phyloP scores from a whole-genome alignment of 192 early-diverging fungal species.

The Dissophora ornata region DNA sequence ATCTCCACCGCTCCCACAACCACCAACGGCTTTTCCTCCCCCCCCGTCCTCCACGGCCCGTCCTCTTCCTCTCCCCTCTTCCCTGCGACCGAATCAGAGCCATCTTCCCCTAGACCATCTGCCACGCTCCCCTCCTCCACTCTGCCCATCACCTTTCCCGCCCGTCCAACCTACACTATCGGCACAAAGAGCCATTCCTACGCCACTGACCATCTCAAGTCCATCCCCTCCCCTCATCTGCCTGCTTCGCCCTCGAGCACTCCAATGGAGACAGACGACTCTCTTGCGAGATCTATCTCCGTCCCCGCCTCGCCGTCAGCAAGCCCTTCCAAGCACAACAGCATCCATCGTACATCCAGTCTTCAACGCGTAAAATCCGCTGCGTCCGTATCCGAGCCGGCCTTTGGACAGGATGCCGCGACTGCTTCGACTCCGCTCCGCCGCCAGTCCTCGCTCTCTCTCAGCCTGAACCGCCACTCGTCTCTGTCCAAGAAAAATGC shows the following conservation, averaged over 20 bases:
- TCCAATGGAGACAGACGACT: constrained; percentile 16
- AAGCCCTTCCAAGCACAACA: constrained; percentile 6
- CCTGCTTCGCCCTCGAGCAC: not conserved
- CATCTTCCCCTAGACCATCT: constrained; percentile 24
- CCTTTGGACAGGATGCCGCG: not conserved
- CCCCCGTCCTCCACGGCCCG: too few relatives aligned
- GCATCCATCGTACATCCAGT: constrained; percentile 21
- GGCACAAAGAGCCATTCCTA: constrained; percentile 44
- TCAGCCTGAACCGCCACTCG: not conserved
- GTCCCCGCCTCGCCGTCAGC: constrained; percentile 10
- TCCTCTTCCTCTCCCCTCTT: not conserved
- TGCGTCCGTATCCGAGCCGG: not conserved
- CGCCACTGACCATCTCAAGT: constrained; percentile 33
- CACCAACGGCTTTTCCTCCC: too few relatives aligned
- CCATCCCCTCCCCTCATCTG: constrained; percentile 4
- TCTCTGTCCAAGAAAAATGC: constrained; percentile 39
- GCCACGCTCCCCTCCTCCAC: constrained; percentile 30
- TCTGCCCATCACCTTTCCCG: constrained; percentile 25
- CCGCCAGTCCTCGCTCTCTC: too few relatives aligned
- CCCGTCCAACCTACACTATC: constrained; percentile 41
- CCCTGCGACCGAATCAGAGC: constrained; percentile 14
- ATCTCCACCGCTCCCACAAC: too few relatives aligned
- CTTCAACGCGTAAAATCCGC: constrained; percentile 12
- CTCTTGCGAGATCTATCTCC: not conserved
- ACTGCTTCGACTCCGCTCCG: not conserved